Base-by-base conservation (phyloP, 176 grass and related monocot genomes). In the Musa acuminata region DNA sequence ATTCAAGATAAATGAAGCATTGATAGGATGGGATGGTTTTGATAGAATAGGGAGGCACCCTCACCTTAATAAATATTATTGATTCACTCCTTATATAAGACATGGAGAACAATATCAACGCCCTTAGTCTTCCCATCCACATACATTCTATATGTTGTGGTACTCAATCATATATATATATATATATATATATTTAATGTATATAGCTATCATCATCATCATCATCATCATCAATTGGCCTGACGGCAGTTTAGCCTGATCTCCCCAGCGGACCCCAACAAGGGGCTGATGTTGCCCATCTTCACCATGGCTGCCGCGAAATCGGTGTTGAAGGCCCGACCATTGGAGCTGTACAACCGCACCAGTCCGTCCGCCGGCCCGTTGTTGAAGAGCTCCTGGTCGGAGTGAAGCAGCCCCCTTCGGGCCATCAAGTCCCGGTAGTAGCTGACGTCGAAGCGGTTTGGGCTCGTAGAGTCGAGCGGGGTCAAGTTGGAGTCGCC, bases 341-440 rank as follows among this genome's bases (percentile, higher is more conserved):
- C 71, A 72, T 89, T 79, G 17, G 43, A 53, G 83, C 89, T 88
- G 82, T 96, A 92, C 62, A 49, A 19, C 55, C 49, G 49, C 55
- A 88, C 77, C 74, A 89, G 58, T 72, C 19, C 19, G 77, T 89
- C 82, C 2, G 76, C 83, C 2, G 73, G 74, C 12, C 85, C 85
- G 51, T 88, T 84, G 67, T 79, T 86, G 58, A 85, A 89, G 20
- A 96, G 82, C 80, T 89, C 92, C 82, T 91, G 92, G 72, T 92
- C 89, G 12, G 88, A 89, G 85, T 96, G 92, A 9, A 96, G 80
- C 0, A 96, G 81, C 0, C 86, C 92, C 76, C 54, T 83, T 5
- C 48, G 73, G 1, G 51, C 57, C 9, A 87, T 53, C 8, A 96
- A 53, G 86, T 85, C 77, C 54, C 83, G 84, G 86, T 81, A 96